Conservation (phyloP, 306 rosid species). For the Sicyos baderoa region DNA sequence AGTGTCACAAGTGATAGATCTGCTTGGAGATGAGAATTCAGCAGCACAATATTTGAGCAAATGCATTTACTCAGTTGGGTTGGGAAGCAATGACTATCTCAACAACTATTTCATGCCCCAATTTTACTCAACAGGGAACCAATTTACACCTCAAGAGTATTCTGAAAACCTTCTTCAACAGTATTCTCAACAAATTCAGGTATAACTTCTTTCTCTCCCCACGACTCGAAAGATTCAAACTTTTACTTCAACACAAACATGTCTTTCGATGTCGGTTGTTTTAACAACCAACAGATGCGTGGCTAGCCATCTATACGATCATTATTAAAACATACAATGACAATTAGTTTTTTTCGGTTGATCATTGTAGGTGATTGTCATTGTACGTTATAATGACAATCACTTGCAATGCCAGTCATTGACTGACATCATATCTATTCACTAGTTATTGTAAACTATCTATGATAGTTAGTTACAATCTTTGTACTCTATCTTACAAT, state of each 20-base stretch:
- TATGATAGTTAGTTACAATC: no score
- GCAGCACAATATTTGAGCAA: conserved; percentile 54
- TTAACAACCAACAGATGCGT: no score
- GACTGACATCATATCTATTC: no score
- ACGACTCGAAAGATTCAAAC: neutral
- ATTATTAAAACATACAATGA: no score
- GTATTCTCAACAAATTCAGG: conserved; percentile 54
- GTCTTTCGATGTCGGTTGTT: neutral
- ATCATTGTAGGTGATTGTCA: no score
- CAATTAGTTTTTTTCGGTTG: no score
- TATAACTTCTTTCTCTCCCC: conserved; percentile 8
- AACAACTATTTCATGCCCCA: conserved; percentile 94
- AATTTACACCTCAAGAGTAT: conserved; percentile 58
- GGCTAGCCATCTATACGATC: no score
- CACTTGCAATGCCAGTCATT: no score
- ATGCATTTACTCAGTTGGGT: conserved; percentile 77
- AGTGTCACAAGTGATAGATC: conserved; percentile 56
- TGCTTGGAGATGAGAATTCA: conserved; percentile 45
- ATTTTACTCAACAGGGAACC: conserved; percentile 46
- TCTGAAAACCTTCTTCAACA: conserved; percentile 57
- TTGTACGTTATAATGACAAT: no score
- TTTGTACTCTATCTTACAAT: no score
- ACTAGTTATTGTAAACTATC: no score
- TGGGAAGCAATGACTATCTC: conserved; percentile 94
- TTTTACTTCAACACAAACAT: neutral